phyloP scores from a whole-genome alignment of 208 protist genomes.

The Giardia duodenalis region DNA sequence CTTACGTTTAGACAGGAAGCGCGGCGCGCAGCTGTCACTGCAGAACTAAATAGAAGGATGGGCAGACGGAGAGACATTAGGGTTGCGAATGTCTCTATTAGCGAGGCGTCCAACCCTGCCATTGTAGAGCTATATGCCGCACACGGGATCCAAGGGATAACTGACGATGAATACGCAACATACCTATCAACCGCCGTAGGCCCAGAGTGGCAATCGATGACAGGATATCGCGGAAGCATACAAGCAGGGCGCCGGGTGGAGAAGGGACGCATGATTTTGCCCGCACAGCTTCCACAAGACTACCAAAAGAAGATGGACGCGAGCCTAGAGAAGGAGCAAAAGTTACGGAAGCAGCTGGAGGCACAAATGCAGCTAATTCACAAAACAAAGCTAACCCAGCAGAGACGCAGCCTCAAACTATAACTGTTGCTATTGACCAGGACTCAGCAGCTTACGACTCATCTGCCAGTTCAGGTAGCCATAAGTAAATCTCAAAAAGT shows the following conservation, averaged over 20 bases:
- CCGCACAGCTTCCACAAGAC: background rate
- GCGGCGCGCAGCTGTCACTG: background rate
- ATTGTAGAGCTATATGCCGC: background rate
- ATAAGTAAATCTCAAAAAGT: no score
- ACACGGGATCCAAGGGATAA: background rate
- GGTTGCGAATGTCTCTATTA: background rate
- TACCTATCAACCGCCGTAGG: background rate
- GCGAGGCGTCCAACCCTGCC: background rate
- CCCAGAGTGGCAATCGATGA: background rate
- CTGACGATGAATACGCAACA: background rate
- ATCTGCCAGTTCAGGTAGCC: background rate
- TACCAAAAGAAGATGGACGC: background rate
- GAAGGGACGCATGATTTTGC: background rate
- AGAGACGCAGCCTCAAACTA: background rate
- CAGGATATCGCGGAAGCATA: background rate
- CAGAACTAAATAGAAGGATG: background rate
- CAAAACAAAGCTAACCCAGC: background rate
- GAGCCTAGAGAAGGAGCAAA: background rate
- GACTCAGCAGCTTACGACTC: background rate
- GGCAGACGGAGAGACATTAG: background rate
- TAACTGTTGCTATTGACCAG: background rate
- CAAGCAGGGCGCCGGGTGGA: background rate
- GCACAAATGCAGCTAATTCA: background rate
- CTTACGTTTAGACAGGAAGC: background rate
- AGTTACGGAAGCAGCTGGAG: background rate